Evolutionary conservation across 306 rosid genomes (phyloP), one percentile per base, ranked within the genome.

Genomic region (Vigna reflexopilosa): DNA sequence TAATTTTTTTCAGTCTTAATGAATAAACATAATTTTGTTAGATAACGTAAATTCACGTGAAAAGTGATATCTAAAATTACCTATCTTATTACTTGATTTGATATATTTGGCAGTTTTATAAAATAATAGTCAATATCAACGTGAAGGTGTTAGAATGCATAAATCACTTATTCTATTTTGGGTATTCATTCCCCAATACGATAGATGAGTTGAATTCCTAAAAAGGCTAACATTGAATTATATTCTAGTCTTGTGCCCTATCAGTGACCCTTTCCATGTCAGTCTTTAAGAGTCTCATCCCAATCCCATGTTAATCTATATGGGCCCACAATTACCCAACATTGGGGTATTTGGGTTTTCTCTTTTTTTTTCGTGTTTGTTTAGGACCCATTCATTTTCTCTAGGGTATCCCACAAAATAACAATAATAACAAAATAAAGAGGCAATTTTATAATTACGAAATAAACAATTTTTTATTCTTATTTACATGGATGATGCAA

Each of bases 271-370:
- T 5, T 34, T 24, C 26, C 26, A 36, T 32, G 48, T 7, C 47
- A 63, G 47, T 34, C 68, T 24, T 15, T 16, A 58, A 26, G 17
- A 6, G 66, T 59, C 40, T 28, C 19, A 59, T 62, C 67, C 12
- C 45, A 62, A 62, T 62, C 67, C 24, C 69, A 63, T 36, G 69
- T 63, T 32, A 63, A 36, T 63, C 15, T n/a, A 63, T 34, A 38
- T 17, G 51, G 70, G 51, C 19, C 70, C 50, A 40, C 71, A 40
- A 40, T 17, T 64, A 64, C 28, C 70, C 70, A 36, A 64, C 45
- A 62, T 3, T 1, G 0, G 5, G 66, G 66, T 59, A 5, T 12
- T 6, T 34, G 7, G 34, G 45, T 34, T 30, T 30, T 30, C 5
- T 63, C 7, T 34, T 4, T 34, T 7, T 30, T n/a, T 34, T 34